Conservation (phyloP, 345 rosid species). For the Linum tenue region DNA sequence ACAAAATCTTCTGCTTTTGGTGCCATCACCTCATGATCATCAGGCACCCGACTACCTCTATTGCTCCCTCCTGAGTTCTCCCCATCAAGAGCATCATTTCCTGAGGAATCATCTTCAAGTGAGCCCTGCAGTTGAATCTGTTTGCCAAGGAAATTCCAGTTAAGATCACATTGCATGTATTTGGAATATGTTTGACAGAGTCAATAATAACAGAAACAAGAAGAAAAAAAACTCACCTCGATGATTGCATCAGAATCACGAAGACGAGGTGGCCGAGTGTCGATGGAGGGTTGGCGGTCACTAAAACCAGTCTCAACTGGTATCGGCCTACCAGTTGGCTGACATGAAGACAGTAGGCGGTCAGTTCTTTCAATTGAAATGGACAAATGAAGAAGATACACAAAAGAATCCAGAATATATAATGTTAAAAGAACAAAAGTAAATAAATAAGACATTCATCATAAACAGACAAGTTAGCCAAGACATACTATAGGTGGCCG, state of each 20-base stretch:
- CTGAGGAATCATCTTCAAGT: conserved; percentile 43
- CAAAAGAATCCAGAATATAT: background rate
- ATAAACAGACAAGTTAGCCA: conserved; percentile 6
- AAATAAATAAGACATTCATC: background rate
- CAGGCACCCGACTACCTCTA: conserved; percentile 28
- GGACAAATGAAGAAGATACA: conserved; percentile 3
- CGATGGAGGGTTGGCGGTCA: conserved; percentile 85
- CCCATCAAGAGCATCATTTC: conserved; percentile 29
- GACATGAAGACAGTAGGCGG: conserved; percentile 17
- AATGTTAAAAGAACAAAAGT: background rate
- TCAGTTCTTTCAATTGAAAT: conserved; percentile 9
- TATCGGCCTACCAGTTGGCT: conserved; percentile 98
- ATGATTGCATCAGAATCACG: conserved; percentile 95
- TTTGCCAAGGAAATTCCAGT: conserved; percentile 25
- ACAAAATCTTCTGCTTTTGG: conserved; percentile 29
- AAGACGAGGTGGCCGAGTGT: conserved; percentile 72
- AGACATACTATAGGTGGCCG: conserved; percentile 78
- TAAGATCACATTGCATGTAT: conserved; percentile 14
- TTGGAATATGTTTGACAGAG: background rate
- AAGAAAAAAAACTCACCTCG: conserved; percentile 43
- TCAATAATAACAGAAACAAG: background rate
- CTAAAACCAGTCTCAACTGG: conserved; percentile 89
- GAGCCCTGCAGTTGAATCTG: conserved; percentile 82
- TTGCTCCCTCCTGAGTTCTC: conserved; percentile 28
- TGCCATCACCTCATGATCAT: conserved; percentile 20